Base-by-base conservation (phyloP, 495 filamentous ascomycete genomes). In the Hypomontagnella monticulosa region DNA sequence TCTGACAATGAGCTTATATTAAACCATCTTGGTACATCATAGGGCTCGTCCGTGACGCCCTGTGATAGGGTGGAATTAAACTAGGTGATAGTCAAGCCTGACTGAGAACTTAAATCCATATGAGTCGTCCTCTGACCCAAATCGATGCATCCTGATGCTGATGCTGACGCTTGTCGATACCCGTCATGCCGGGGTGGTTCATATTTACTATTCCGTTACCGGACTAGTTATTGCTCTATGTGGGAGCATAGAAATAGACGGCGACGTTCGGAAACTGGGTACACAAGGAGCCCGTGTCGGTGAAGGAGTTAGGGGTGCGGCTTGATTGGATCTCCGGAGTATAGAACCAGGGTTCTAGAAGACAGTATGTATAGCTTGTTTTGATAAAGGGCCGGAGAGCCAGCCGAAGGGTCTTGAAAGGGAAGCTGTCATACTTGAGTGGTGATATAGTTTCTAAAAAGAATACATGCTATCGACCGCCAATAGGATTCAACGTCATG, bases 91-190 rank as follows among this genome's bases (percentile, higher is more conserved):
- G 43, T 58, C 50, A 40, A 46, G 20, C 23, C 38, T 54, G 36
- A 50, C 42, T 41, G 61, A 12, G 32, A 56, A 54, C 37, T 44
- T 30, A 15, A 58, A 57, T 33, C 44, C 44, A 60, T 32, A 50
- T 53, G 55, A 43, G 20, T 7, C 48, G 34, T 33, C 37, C 37
- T 54, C 51, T 46, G 43, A 53, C 66, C 55, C 23, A 30, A 33
- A 34, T 65, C 57, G 37, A 42, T 37, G 52, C 36, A 47, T 49
- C 14, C 27, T 36, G 47, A 41, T 6, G 61, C 66, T 57, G 61
- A 51, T 66, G 66, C 66, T 70, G 66, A 70, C 61, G 66, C 63
- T 50, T 32, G 57, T 56, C 47, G 27, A 44, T 52, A 47, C 30
- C 55, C 43, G 12, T 56, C 55, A 57, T 60, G 14, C 60, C 36